Evolutionary conservation across 768 basidiomycete species (phyloP), one percentile per base, ranked within the genome.

Genomic region (Boletales sp.): DNA sequence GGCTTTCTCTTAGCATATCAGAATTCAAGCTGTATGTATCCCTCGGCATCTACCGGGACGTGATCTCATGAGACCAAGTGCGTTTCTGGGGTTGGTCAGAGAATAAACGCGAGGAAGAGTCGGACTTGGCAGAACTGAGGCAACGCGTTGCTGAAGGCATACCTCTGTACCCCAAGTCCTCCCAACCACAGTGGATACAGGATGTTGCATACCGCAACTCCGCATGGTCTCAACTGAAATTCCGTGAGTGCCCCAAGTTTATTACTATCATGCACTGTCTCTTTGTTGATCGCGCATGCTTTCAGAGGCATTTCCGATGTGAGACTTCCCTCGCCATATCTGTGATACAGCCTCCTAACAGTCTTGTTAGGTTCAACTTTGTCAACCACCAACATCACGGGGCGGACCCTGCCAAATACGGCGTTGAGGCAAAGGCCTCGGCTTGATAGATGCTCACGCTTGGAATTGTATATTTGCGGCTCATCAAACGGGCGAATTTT

Each of bases 81-180:
- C 91, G 92, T n/a, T 90, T 95, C 75, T 94, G 90, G 90, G 92
- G 92, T 45, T 94, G 91, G 92, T 72, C 82, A 7, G 92, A 95
- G 71, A 95, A 95, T 71, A 80, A 82, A 55, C 76, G 81, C 14
- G 95, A 98, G 68, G 80, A 87, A 56, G 80, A 80, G 44, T 77
- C 74, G 69, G 95, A 97, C 65, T 62, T 84, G 36, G 76, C 74
- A 14, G 95, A 98, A 68, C 74, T 98, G 39, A 81, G 80, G 40
- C 82, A 87, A 55, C 82, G 82, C 19, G 86, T 82, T 4, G 71
- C 72, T 57, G 81, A 86, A 52, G 94, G 94, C 49, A 84, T 91
- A 70, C 83, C 94, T 10, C 68, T 97, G 43, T 90, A 95, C 62
- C 94, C 94, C 51, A 77, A 84, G 62, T 91, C 89, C 11, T 76